Evolutionary conservation across 108 stramenopile genomes (phyloP).

Genomic region (Aurantiochytrium sp.): DNA sequence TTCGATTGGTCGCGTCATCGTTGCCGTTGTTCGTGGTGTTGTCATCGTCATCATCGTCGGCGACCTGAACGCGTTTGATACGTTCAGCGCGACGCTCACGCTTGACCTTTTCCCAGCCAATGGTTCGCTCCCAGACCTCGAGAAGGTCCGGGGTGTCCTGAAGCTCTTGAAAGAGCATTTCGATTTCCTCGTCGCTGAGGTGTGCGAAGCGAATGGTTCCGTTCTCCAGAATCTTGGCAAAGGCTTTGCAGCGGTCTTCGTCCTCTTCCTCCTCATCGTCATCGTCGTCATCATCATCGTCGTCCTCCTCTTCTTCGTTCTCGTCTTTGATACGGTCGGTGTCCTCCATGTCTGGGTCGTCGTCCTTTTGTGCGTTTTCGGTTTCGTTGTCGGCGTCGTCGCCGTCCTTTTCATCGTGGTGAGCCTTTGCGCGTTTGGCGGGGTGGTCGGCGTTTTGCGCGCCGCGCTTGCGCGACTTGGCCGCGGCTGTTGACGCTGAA

Average conservation of each 20-base stretch:
- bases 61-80: not conserved
- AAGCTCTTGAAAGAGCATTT: not conserved
- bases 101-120: not conserved
- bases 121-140: not conserved
- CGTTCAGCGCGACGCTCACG: not conserved
- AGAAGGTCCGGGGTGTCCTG: not conserved
- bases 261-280: slow-evolving; percentile 8
- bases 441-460: not conserved
- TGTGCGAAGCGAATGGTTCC: not conserved
- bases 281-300: not conserved
- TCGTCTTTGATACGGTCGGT: not conserved
- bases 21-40: not conserved
- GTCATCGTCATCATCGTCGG: not conserved
- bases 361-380: not conserved
- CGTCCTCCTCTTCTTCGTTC: not conserved
- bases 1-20: too few relatives aligned
- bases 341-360: not conserved
- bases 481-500: not conserved
- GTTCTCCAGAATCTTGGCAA: not conserved
- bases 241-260: not conserved
- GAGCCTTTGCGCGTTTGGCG: not conserved
- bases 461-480: too few relatives aligned
- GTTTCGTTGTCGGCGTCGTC: not conserved
- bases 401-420: not conserved
- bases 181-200: not conserved